Percentiles rank a stretch among this genome's conserved stretches.
phyloP scores from a whole-genome alignment of 805 yeast genomes.

The Candida alai region DNA sequence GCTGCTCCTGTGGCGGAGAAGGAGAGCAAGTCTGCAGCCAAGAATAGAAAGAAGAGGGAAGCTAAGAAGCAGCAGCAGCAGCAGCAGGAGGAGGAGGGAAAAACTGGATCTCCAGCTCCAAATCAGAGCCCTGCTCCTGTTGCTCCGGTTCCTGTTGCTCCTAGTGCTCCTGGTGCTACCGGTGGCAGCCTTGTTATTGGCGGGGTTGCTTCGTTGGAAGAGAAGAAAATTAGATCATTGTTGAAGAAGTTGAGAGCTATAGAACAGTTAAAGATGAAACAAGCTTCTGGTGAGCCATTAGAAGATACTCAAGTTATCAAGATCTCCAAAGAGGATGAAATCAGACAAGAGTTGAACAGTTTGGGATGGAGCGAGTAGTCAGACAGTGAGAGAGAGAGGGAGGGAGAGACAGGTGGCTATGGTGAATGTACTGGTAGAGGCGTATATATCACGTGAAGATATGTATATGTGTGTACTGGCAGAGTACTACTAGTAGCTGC shows the following conservation, averaged over 20 bases:
- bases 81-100: conserved; percentile 1
- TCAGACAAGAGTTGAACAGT: conserved; percentile 65
- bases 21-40: conserved; percentile 63
- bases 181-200: conserved; percentile 48
- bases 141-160: neutral
- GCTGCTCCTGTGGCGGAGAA: conserved; percentile 42
- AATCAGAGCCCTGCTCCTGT: conserved; percentile 12
- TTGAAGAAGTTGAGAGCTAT: conserved; percentile 95
- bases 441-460: too few species aligned
- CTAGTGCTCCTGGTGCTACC: conserved; percentile 31
- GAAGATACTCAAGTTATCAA: conserved; percentile 93
- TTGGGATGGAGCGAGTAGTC: conserved; percentile 60
- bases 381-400: neutral
- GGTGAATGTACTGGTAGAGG: too few species aligned
- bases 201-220: conserved; percentile 72
- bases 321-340: conserved; percentile 80
- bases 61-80: conserved; percentile 38
- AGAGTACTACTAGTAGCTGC: too few species aligned
- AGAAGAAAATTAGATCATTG: conserved; percentile 85
- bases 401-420: too few species aligned
- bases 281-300: conserved; percentile 74
- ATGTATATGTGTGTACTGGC: too few species aligned
- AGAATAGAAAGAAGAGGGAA: conserved; percentile 74
- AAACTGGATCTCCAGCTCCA: conserved; percentile 10
- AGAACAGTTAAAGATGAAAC: conserved; percentile 81